A percentile compares a stretch with the other conserved stretches of the same genome.
Evolutionary conservation across 352 stramenopile species (phyloP).

Genomic region (Phytophthora aleatoria): DNA sequence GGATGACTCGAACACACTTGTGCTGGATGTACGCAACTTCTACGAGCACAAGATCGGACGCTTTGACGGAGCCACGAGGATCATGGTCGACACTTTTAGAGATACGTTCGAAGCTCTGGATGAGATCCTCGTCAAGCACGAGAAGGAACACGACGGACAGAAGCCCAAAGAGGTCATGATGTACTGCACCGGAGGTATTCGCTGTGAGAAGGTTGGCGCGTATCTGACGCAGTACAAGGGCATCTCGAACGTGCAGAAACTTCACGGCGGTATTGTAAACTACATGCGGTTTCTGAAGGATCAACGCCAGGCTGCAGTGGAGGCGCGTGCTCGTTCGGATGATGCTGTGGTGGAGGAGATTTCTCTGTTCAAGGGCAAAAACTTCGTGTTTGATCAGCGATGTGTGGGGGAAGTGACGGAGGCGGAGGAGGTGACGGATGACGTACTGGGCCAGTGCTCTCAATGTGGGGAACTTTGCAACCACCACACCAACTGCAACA

Average conservation of each 20-base stretch:
- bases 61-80: slow-evolving; percentile 52
- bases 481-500: slow-evolving; percentile 51
- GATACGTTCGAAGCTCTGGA: slow-evolving; percentile 61
- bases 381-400: slow-evolving; percentile 80
- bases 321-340: slow-evolving; percentile 3
- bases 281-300: slow-evolving; percentile 58
- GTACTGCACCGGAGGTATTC: slow-evolving; percentile 70
- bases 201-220: slow-evolving; percentile 65
- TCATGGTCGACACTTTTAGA: slow-evolving; percentile 67
- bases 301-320: slow-evolving; percentile 21
- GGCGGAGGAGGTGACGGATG: slow-evolving; percentile 53
- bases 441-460: slow-evolving; percentile 65
- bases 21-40: slow-evolving; percentile 60
- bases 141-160: slow-evolving; percentile 34
- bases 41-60: slow-evolving; percentile 65
- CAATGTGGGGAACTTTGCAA: slow-evolving; percentile 58
- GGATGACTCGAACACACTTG: slow-evolving; percentile 31
- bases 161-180: slow-evolving; percentile 57
- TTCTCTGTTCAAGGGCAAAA: slow-evolving; percentile 54
- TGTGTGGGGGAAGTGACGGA: slow-evolving; percentile 45
- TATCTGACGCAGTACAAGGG: slow-evolving; percentile 64
- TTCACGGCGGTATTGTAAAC: slow-evolving; percentile 66
- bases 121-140: slow-evolving; percentile 44
- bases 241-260: slow-evolving; percentile 56
- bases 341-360: slow-evolving; percentile 8